Conservation (phyloP, 108 stramenopile genomes). For the Fragilaria crotonensis region DNA sequence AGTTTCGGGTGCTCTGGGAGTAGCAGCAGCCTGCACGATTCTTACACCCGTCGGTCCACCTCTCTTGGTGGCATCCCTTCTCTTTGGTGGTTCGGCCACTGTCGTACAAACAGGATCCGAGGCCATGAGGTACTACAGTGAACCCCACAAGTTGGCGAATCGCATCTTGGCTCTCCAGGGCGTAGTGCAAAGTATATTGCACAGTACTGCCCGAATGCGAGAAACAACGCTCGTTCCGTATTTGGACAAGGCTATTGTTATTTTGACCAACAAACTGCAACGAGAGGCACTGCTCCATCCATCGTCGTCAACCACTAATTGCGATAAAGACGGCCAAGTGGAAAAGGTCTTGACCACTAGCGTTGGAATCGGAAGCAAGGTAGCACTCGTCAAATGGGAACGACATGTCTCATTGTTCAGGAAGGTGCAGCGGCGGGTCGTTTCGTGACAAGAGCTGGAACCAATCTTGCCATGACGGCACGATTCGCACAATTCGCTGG, state of each 20-base stretch:
- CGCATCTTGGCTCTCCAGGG: slow-evolving; percentile 52
- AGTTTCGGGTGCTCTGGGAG: slow-evolving; percentile 53
- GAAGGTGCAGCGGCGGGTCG: no score
- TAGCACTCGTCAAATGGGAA: no score
- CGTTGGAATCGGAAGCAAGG: slow-evolving; percentile 7
- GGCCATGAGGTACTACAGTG: slow-evolving; percentile 47
- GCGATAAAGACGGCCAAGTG: no score
- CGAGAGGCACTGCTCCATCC: no score
- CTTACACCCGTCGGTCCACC: slow-evolving; percentile 65
- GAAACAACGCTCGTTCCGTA: slow-evolving; percentile 22
- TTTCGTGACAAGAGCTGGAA: slow-evolving; percentile 26
- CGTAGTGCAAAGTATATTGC: slow-evolving; percentile 39
- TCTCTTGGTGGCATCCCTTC: slow-evolving; percentile 50
- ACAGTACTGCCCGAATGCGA: slow-evolving; percentile 22
- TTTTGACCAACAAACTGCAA: no score
- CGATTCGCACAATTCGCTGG: slow-evolving; percentile 44
- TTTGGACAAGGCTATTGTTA: no score
- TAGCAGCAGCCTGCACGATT: slow-evolving; percentile 54
- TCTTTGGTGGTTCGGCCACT: slow-evolving; percentile 65
- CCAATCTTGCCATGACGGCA: slow-evolving; percentile 31
- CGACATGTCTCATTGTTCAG: no score
- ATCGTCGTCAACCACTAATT: slow-evolving; percentile 8
- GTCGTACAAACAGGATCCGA: slow-evolving; percentile 50
- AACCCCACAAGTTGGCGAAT: slow-evolving; percentile 57
- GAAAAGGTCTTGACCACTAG: not conserved